Conservation (phyloP, 108 stramenopile species). For the Nitzschia sp. region DNA sequence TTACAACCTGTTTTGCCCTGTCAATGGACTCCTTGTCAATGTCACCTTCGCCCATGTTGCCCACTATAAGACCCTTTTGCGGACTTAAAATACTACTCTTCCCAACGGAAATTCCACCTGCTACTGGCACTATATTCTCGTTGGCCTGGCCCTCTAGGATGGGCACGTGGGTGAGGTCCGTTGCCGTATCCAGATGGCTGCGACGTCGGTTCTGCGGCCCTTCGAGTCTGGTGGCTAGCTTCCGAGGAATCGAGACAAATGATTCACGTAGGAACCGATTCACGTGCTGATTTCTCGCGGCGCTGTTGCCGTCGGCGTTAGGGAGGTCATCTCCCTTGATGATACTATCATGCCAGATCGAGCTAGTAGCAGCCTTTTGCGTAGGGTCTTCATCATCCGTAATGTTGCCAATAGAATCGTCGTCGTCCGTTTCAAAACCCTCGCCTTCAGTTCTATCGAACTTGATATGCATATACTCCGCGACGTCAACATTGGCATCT, state of each 20-base stretch:
- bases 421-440: conserved; percentile 33
- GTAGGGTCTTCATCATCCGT: conserved; percentile 16
- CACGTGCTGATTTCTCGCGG: conserved; percentile 43
- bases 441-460: conserved; percentile 72
- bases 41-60: conserved; percentile 50
- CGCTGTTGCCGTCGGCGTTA: conserved; percentile 22
- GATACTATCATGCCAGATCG: conserved; percentile 39
- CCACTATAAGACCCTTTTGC: conserved; percentile 53
- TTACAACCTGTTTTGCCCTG: conserved; percentile 69
- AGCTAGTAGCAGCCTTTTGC: conserved; percentile 15
- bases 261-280: conserved; percentile 48
- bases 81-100: conserved; percentile 57
- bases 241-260: conserved; percentile 62
- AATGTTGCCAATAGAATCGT: conserved; percentile 31
- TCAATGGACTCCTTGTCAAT: conserved; percentile 68
- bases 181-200: conserved; percentile 17
- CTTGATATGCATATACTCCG: conserved; percentile 90
- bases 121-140: conserved; percentile 29
- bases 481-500: conserved; percentile 89
- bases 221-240: conserved; percentile 57
- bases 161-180: conserved; percentile 36
- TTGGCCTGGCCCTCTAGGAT: conserved; percentile 46
- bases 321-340: conserved; percentile 3
- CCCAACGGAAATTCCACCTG: conserved; percentile 48
- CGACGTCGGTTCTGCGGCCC: conserved; percentile 28